A percentile compares a stretch with the other conserved stretches of the same genome.
phyloP scores from a whole-genome alignment of 2,329 filamentous ascomycete genomes.

The Balansia obtecta region DNA sequence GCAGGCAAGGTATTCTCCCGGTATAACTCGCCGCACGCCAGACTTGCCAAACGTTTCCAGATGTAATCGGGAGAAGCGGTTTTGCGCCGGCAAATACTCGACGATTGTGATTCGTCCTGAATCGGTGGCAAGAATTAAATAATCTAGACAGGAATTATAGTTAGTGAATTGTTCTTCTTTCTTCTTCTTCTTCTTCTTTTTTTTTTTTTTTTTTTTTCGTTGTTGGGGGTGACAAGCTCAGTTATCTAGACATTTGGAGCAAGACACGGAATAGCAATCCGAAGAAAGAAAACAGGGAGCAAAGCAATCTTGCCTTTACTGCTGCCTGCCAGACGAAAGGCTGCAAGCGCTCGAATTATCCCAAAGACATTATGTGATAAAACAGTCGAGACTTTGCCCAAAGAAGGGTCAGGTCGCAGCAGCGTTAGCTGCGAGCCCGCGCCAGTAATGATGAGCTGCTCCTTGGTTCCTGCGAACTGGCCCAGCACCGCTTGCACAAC shows the following conservation, averaged over 20 bases:
- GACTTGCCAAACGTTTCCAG: constrained; percentile 98
- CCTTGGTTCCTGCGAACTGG: constrained; percentile 90
- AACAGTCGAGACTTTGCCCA: constrained; percentile 76
- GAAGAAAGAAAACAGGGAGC: not conserved
- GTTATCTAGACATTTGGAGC: not conserved
- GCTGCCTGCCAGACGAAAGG: constrained; percentile 86
- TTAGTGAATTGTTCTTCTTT: constrained; percentile 12
- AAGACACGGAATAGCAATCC: not conserved
- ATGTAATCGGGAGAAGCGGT: constrained; percentile 79
- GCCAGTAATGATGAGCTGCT: constrained; percentile 93
- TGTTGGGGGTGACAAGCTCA: not conserved
- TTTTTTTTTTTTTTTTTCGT: not conserved
- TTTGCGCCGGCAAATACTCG: constrained; percentile 78
- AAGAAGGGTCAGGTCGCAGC: constrained; percentile 70
- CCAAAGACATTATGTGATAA: constrained; percentile 92
- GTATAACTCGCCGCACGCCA: constrained; percentile 81
- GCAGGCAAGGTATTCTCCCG: constrained; percentile 89
- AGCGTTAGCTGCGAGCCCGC: constrained; percentile 84
- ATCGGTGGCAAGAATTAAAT: constrained; percentile 89
- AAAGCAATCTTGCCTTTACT: constrained; percentile 60
- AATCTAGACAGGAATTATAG: constrained; percentile 48
- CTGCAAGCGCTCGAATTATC: constrained; percentile 79
- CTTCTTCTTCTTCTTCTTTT: too few relatives aligned
- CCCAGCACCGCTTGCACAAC: constrained; percentile 85
- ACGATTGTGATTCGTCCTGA: constrained; percentile 90